These are phyloP conservation scores for Trichosporon inkin DNA, from an alignment of 1,284 basidiomycete genomes.

Conservation along the genomic window DNA sequence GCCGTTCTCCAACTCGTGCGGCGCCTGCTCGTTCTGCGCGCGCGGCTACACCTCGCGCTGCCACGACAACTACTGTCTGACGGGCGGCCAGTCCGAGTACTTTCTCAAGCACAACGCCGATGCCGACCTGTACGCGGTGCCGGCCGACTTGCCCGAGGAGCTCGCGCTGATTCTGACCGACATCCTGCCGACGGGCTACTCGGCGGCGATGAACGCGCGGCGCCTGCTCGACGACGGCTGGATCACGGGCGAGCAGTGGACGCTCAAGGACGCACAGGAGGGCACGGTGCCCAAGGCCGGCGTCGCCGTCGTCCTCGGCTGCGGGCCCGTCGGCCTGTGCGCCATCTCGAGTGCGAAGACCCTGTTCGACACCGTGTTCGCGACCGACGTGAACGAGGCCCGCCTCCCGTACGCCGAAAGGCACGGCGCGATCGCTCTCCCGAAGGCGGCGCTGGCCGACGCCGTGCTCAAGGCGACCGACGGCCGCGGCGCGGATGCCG, in stretches of 20 bases:
- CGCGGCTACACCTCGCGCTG: conserved; percentile 74
- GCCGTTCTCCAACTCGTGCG: conserved; percentile 79
- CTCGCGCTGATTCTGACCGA: conserved; percentile 52
- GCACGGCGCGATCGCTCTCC: conserved; percentile 49
- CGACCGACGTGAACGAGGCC: conserved; percentile 33
- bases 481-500: conserved; percentile 52
- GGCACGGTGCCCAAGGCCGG: conserved; percentile 36
- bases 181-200: conserved; percentile 52
- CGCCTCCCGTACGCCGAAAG: conserved; percentile 34
- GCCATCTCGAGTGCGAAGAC: conserved; percentile 49
- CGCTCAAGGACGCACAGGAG: conserved; percentile 23
- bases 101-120: conserved; percentile 63
- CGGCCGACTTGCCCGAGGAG: conserved; percentile 43
- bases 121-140: conserved; percentile 49
- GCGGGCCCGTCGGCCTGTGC: conserved; percentile 53
- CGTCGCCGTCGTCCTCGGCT: conserved; percentile 49
- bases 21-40: conserved; percentile 62
- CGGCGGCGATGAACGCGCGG: conserved; percentile 49
- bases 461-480: conserved; percentile 37
- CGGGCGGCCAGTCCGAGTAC: conserved; percentile 84
- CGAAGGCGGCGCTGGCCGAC: conserved; percentile 27
- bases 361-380: conserved; percentile 47
- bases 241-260: conserved; percentile 27
- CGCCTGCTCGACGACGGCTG: conserved; percentile 38
- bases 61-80: conserved; percentile 60